Evolutionary conservation across 495 filamentous ascomycete genomes (phyloP), one percentile per base, ranked within the genome.

Genomic region (Pseudotulostoma volvatum): DNA sequence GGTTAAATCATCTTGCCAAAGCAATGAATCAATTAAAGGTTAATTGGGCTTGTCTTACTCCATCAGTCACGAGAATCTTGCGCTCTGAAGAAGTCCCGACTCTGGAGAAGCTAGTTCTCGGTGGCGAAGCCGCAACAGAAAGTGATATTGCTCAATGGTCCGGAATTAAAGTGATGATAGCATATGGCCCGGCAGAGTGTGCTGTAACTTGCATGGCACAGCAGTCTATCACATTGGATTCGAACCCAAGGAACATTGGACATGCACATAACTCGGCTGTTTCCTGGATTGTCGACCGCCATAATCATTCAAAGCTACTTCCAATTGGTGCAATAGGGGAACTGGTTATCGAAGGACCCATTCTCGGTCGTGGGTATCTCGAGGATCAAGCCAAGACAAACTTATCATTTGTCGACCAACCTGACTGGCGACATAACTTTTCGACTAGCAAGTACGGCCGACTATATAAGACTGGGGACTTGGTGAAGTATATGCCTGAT

Each of bases 401-500:
- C 3, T 50, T 52, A 4, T 52, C 52, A 4, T 73, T 71, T 38
- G 61, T 74, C 21, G 46, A 66, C 7, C 52, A 60, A 44, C 68
- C 68, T 3, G 17, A 37, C 4, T 73, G 68, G 66, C 61, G 74
- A 1, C 50, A 63, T 30, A 47, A 47, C 4, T 38, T 49, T 3
- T 51, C 47, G 14, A 20, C 51, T 2, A 68, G 67, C 5, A 61
- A 57, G 13, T 18, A 32, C 1, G 50, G 53, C 3, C 60, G 61
- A 16, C 44, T 73, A 9, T 68, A 69, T 43, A 64, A 67, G 44
- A 71, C 66, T 31, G 63, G 65, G 9, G 67, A 71, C 46, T 50
- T 71, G 2, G 76, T 72, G 4, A 53, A 54, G 18, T 74, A 76
- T 31, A 67, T 75, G 21, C 65, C 68, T 0, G 60, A 69, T 44